A percentile compares a stretch with the other conserved stretches of the same genome.
These are phyloP conservation scores for Intubia oerlemansii DNA, from an alignment of 2,329 filamentous ascomycete genomes.

Conservation along the genomic window DNA sequence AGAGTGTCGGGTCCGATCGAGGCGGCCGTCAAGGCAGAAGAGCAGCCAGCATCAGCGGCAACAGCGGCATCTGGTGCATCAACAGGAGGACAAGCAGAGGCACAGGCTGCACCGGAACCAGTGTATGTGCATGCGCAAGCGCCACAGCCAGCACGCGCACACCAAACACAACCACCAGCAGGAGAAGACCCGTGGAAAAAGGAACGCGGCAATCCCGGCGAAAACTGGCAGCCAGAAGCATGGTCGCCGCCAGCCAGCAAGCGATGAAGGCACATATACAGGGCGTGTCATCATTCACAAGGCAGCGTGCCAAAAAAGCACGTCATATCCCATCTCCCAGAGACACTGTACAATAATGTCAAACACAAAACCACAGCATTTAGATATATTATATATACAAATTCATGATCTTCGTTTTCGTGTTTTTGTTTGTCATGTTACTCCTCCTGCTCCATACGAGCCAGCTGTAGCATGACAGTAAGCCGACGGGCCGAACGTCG, in stretches of 20 bases:
- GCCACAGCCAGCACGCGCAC: not conserved
- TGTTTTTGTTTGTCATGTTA: too few relatives aligned
- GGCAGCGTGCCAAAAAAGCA: too few relatives aligned
- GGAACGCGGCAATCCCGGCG: conserved; percentile 30
- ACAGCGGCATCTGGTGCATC: not conserved
- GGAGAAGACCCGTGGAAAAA: conserved; percentile 44
- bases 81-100: not conserved
- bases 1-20: conserved; percentile 7
- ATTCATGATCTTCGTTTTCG: too few relatives aligned
- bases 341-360: too few relatives aligned
- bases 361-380: too few relatives aligned
- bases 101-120: conserved; percentile 1
- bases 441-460: conserved; percentile 14
- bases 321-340: too few relatives aligned
- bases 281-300: too few relatives aligned
- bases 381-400: too few relatives aligned
- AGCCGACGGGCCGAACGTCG: conserved; percentile 23
- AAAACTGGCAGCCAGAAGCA: conserved; percentile 44
- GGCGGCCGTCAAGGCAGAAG: conserved; percentile 1
- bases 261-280: conserved; percentile 10
- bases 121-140: not conserved
- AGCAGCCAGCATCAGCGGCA: conserved; percentile 9
- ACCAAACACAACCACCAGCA: too few relatives aligned
- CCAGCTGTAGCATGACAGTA: conserved; percentile 15
- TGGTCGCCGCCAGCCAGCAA: conserved; percentile 24